phyloP scores from a whole-genome alignment of 257 asterid species.

The Cinchona pubescens region DNA sequence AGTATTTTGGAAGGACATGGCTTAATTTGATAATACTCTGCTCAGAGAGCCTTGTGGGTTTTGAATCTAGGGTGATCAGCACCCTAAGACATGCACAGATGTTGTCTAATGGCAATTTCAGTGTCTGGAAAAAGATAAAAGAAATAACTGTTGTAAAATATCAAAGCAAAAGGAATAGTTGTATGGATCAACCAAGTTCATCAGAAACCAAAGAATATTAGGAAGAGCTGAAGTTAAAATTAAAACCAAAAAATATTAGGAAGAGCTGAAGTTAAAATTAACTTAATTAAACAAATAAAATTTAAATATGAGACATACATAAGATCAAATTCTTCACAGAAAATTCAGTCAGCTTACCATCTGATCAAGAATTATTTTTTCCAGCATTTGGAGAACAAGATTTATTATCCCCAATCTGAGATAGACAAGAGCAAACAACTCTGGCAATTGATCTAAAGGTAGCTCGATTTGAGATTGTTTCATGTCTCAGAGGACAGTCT shows the following conservation, averaged over 20 bases:
- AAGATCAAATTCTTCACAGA: neutral
- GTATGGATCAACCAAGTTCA: neutral
- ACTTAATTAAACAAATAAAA: neutral
- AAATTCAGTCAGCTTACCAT: constrained; percentile 46
- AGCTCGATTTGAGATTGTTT: constrained; percentile 46
- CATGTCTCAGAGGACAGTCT: constrained; percentile 28
- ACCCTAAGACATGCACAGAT: constrained; percentile 69
- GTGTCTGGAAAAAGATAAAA: constrained; percentile 50
- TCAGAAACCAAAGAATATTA: neutral
- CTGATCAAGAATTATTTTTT: constrained; percentile 61
- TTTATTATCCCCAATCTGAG: constrained; percentile 64
- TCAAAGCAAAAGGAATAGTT: neutral
- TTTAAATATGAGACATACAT: neutral
- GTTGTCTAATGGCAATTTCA: constrained; percentile 55
- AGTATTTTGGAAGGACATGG: constrained; percentile 56
- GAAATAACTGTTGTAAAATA: neutral
- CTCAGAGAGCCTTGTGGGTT: constrained; percentile 60
- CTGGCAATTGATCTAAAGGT: constrained; percentile 51
- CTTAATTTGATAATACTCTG: constrained; percentile 52
- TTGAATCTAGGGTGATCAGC: constrained; percentile 57
- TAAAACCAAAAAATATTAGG: too few species aligned
- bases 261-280: neutral
- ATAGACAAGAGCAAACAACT: constrained; percentile 50
- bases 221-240: too few species aligned
- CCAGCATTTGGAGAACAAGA: constrained; percentile 69